Base-by-base conservation (phyloP, 164 flowering plant species). In the Aristolochia fimbriata region DNA sequence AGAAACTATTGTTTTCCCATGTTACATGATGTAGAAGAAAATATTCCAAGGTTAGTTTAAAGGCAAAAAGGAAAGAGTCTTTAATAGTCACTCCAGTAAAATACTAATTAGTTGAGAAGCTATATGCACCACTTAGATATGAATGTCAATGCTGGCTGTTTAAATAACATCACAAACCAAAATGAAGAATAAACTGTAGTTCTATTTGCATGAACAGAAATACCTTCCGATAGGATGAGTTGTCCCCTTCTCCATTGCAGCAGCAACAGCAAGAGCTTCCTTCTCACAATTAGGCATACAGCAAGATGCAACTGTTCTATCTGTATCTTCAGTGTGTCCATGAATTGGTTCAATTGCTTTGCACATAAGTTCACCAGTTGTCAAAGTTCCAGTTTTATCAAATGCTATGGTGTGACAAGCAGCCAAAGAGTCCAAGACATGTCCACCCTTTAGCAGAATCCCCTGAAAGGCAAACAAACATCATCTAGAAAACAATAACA, bases 171-270 rank as follows among this genome's bases (percentile, higher is more conserved):
- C 43, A 3, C 43, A 37, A 37, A 10, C 43, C 8, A 10, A 37
- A 37, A 37, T 15, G 57, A 58, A 58, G 24, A 58, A 14, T 43
- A 57, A 33, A 57, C 11, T 20, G 4, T 10, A 57, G 20, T 7
- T 21, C 5, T n/a, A 27, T 24, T 21, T 12, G 12, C 43, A 27
- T 11, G 15, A 50, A n/a, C 15, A 31, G 16, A 10, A 50, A 22
- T 78, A 93, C 99, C 99, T 93, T 80, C 99, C 99, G 73, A 93
- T 93, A n/a, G 99, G 99, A 59, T 93, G 99, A 65, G 99, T 93
- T 43, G 96, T 93, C 58, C 97, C 99, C 78, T 86, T 91, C 61
- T 93, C 99, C 97, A 93, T 90, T 15, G 99, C 99, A 69, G 99
- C 93, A 61, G 99, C 99, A 23, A 93, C 91, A 56, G 99, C 99